Evolutionary conservation across 2,329 filamentous ascomycete genomes (phyloP), one percentile per base, ranked within the genome.

Genomic region (Neonectria punicea): DNA sequence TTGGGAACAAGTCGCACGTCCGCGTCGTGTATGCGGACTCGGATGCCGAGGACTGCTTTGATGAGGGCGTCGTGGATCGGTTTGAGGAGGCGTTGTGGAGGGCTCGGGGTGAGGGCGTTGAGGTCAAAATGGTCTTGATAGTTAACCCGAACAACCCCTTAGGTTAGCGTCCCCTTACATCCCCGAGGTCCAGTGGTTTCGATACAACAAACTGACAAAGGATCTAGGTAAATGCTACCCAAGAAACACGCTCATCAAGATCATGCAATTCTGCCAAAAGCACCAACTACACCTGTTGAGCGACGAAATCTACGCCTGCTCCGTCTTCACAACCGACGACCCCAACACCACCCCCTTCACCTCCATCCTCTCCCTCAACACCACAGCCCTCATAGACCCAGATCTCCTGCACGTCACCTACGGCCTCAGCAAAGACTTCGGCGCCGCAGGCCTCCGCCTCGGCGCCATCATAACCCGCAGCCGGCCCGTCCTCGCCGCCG

Each of bases 231-330:
- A 72, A 63, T 85, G 83, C 70, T 86, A 86, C 64, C 75, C 82
- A 1, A 74, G 74, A n/a, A 73, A 78, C 6, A 80, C 80, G 0
- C 70, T 87, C 3, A 63, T 82, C 1, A 76, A 75, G 7, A 74
- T 86, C 22, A 81, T 88, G 79, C 69, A 72, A 3, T 80, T 89
- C 58, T 88, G 86, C 67, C 76, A 85, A 57, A 79, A 78, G 44
- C 78, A 87, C 65, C 68, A 74, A 4, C 75, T 89, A 4, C 86
- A 89, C 64, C 76, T 89, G 50, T 81, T 89, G 68, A 84, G 83
- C 66, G 87, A 89, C 71, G 87, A 89, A 70, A 84, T 89, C 43
- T 89, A 89, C 69, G 87, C 83, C 10, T 77, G 84, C 41, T 86
- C 84, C 1, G 79, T 84, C 0, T 88, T 83, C 64, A 63, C 83